Evolutionary conservation across 495 filamentous ascomycete genomes (phyloP), one percentile per base, ranked within the genome.

Genomic region (Friedmanniomyces endolithicus): DNA sequence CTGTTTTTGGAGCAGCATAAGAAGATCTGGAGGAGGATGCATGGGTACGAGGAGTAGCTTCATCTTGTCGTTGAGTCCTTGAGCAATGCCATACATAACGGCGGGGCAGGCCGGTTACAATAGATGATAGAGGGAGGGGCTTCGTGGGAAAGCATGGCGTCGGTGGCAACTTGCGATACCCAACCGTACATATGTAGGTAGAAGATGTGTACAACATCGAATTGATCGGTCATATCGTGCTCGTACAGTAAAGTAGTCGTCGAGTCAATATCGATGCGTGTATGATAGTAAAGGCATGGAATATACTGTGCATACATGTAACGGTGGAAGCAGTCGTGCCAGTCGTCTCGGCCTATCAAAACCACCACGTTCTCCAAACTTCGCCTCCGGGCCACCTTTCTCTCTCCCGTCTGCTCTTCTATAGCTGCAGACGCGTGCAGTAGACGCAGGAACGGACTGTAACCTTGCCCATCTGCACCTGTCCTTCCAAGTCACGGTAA

Each of bases 1-100:
- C 65, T 98, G 57, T 96, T 96, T 70, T 72, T 98, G 64, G 92
- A 98, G 67, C 85, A 94, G 61, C 87, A 90, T 66, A 88, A 88
- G 72, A 84, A 83, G 67, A 60, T 78, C 22, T 87, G 70, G 60
- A 60, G 73, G 49, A 31, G 47, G 25, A 40, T 23, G 50, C 33
- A 58, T 12, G 54, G 57, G n/a, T 56, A 59, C 45, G 56, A 60
- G 3, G 24, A 3, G n/a, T 52, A 41, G 24, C 20, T 2, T 22
- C 2, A 14, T 34, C 24, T 3, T 6, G 16, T 50, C 17, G 8
- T 4, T 9, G 27, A 31, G 27, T 9, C 4, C 27, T 31, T 31
- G 4, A 31, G 27, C 9, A 31, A 3, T 31, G 9, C 27, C 27
- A 9, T 31, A n/a, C 19, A 50, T 14, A 31, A 34, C 8, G 47